phyloP scores from a whole-genome alignment of 2,329 filamentous ascomycete species.

The Diaporthe sp. region DNA sequence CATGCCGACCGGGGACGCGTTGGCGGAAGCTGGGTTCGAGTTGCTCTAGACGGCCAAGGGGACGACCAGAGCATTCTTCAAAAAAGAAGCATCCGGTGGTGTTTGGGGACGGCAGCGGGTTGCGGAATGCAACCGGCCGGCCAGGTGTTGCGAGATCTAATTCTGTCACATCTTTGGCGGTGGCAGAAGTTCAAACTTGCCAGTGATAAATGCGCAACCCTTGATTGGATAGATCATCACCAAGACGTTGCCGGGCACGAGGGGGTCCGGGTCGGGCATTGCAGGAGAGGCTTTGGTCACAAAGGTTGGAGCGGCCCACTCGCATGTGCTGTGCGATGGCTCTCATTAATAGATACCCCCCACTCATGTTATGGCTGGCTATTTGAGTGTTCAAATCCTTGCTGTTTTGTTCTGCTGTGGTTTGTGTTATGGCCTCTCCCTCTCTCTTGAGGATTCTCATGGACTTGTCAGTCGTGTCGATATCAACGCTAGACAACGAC shows the following conservation, averaged over 20 bases:
- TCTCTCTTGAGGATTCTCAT: too few species aligned
- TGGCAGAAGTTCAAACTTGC: background rate
- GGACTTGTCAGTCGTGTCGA: too few species aligned
- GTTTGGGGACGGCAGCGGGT: background rate
- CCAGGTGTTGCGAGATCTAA: background rate
- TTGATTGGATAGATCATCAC: background rate
- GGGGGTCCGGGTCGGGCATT: background rate
- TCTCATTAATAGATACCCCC: background rate
- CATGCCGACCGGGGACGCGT: constrained; percentile 59
- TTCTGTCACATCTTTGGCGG: background rate
- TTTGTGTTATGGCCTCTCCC: background rate
- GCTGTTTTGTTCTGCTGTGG: background rate
- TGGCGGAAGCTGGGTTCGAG: constrained; percentile 67
- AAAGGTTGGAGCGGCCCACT: background rate
- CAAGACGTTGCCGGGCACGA: background rate
- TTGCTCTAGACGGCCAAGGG: constrained; percentile 47
- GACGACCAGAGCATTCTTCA: too few species aligned
- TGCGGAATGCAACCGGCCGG: background rate
- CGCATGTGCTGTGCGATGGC: background rate
- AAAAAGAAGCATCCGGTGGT: background rate
- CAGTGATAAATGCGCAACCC: background rate
- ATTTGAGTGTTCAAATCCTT: background rate
- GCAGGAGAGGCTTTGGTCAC: background rate
- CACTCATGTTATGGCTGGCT: background rate
- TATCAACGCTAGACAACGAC: too few species aligned